Base-by-base conservation (phyloP, 1,284 basidiomycete species). In the Vanrija sp. region DNA sequence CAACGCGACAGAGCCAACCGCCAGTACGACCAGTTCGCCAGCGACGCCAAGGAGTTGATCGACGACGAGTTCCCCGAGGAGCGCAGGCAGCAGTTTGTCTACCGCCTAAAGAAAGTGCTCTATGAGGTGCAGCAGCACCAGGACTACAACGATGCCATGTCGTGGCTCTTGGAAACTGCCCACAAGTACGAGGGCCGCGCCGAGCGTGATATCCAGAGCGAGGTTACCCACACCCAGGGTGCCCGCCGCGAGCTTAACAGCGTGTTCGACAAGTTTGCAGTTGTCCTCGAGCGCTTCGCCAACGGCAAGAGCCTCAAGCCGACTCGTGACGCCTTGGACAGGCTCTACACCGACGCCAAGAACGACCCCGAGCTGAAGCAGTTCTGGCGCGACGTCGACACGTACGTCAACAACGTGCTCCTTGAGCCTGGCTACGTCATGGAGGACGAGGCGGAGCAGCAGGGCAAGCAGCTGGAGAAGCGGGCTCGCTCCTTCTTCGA, bases 251-350 rank as follows among this genome's bases (percentile, higher is more conserved):
- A 23, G 5, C 72, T 78, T 4, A 78, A 91, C 64, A 79, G 82
- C 50, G 44, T 42, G 16, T 21, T 55, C 38, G 63, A 71, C 34
- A 85, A 91, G 68, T 82, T 95, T 42, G 83, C 88, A 50, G 85
- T 84, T 1, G 80, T 98, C 14, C 83, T 96, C 51, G 93, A 97
- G 78, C 86, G 94, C 40, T 95, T 97, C 73, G 93, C 94, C 39
- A 88, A 93, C 69, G 84, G 83, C 62, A 69, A 68, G 45, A 75
- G 64, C 66, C 83, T 91, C 74, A 80, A 87, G 58, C 78, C 82
- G 46, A 84, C 95, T 58, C 79, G 88, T 49, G 82, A 89, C 63
- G 83, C 91, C 12, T 79, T 88, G 55, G 81, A 87, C 69, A 82
- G 82, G 15, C 80, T 98, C 43, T 87, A 87, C 66, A 80, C 85